Evolutionary conservation across 768 basidiomycete species (phyloP).

Genomic region (Amanita rimosa): DNA sequence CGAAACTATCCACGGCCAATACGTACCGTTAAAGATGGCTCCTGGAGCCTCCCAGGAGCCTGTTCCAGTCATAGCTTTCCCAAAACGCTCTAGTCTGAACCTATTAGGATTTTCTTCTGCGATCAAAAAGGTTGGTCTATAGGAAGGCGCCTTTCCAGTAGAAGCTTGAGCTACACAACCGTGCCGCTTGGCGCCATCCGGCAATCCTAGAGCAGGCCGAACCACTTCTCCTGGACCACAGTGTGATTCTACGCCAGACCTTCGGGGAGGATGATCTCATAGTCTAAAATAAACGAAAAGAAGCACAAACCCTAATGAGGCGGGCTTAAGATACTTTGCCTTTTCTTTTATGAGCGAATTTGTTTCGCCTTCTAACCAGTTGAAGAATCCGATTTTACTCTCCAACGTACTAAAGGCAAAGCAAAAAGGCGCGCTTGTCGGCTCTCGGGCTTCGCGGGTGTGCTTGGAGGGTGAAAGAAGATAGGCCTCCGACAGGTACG

Average conservation of each 20-base stretch:
- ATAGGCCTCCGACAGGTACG: constrained; percentile 65
- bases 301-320: constrained; percentile 2
- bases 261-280: neutral
- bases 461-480: constrained; percentile 23
- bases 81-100: constrained; percentile 56
- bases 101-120: constrained; percentile 25
- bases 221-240: constrained; percentile 3
- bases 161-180: neutral
- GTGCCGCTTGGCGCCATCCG: neutral
- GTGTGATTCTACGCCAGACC: neutral
- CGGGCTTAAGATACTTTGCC: neutral
- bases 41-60: constrained; percentile 60
- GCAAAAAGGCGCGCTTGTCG: constrained; percentile 58
- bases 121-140: neutral
- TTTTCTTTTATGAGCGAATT: neutral
- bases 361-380: constrained; percentile 58
- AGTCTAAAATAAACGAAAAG: constrained; percentile 1
- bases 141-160: neutral
- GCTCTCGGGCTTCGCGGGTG: constrained; percentile 26
- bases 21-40: constrained; percentile 42
- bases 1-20: neutral
- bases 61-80: constrained; percentile 67
- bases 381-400: constrained; percentile 41
- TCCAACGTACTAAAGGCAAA: constrained; percentile 45
- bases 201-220: constrained; percentile 1